Base-by-base conservation (phyloP, 768 basidiomycete genomes). In the Collybia sordida region DNA sequence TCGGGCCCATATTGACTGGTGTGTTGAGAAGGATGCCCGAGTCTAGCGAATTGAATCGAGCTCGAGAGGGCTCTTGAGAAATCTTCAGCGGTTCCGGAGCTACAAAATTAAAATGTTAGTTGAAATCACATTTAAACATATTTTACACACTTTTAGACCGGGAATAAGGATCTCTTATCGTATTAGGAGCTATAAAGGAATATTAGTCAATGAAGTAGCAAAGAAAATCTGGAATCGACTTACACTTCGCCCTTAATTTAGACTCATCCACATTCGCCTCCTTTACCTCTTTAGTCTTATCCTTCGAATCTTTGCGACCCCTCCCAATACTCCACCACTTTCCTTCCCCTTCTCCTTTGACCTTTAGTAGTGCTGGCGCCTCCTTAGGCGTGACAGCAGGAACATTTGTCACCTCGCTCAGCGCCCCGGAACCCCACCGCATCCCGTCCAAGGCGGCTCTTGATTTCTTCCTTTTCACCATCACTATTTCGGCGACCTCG, bases 311-410 rank as follows among this genome's bases (percentile, higher is more conserved):
- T 61, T 84, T 90, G 57, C 85, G 68, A 8, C 86, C 86, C 12
- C 87, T 70, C 5, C 87, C 83, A 51, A 92, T 83, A 54, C 79
- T 91, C 90, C 89, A 92, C 88, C 89, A 92, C 64, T 83, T 87
- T 59, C 77, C 75, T 58, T 68, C 62, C 36, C 66, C 66, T 25
- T 68, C 68, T 1, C 45, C 54, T 57, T 72, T 71, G 56, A 57
- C 65, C 61, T 70, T 77, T 61, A 65, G 65, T 64, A 54, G 40
- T 47, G 48, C 63, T 22, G 56, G 48, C 51, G 54, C 62, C 50
- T 61, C 64, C 59, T 55, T 60, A 48, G 65, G 19, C 31, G 55
- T 23, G 2, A 59, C 61, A 34, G 67, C 40, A 4, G 72, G 72
- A 17, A 79, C 68, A 50, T 86, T 89, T 53, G 85, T 86, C 6